Evolutionary conservation across 2,329 filamentous ascomycete genomes (phyloP), one percentile per base, ranked within the genome.

Genomic region (Sporothrix pseudoabietina): DNA sequence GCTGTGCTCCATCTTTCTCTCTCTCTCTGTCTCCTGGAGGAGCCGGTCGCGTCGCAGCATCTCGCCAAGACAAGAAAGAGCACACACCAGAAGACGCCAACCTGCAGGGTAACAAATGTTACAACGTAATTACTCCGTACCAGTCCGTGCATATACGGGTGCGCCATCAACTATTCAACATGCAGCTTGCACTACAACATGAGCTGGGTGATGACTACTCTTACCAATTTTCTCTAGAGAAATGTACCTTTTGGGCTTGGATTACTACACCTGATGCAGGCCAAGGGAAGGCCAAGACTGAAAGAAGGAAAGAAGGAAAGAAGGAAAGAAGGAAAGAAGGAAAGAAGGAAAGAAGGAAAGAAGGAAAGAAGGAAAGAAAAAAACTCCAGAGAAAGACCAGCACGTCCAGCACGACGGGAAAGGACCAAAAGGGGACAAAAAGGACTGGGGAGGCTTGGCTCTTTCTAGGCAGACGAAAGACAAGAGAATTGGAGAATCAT

Each of bases 281-380:
- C 59, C 59, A 65, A 65, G 59, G 59, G 59, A 26, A 44, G 35
- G 59, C 57, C 57, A 63, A 63, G 57, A 39, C 52, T 4, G 22
- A 55, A 55, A 35, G 47, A 22, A 41, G n/a, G 57, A 59, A 59
- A 35, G 47, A n/a, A 61, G 39, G 22, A n/a, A 8, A 8, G n/a
- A 9, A 2, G 1, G 6, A 26, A 30, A 35, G 14, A 22, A 41
- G 41, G 14, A 6, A 59, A 5, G 14, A 10, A 1, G 6, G 2
- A 3, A n/a, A 52, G 3, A 55, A 55, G 22, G 22, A 55, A 55
- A 35, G 47, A 22, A 41, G n/a, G 57, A 59, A 59, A 61, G 52
- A 4, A 71, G 39, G 22, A 55, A 55, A 35, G 47, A 22, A 41
- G n/a, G 57, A 59, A 59, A 63, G n/a, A 52, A 14, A 26, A 55